A percentile compares a stretch with the other conserved stretches of the same genome.
phyloP scores from a whole-genome alignment of 305 asterid species.

The Fraxinus sp. region DNA sequence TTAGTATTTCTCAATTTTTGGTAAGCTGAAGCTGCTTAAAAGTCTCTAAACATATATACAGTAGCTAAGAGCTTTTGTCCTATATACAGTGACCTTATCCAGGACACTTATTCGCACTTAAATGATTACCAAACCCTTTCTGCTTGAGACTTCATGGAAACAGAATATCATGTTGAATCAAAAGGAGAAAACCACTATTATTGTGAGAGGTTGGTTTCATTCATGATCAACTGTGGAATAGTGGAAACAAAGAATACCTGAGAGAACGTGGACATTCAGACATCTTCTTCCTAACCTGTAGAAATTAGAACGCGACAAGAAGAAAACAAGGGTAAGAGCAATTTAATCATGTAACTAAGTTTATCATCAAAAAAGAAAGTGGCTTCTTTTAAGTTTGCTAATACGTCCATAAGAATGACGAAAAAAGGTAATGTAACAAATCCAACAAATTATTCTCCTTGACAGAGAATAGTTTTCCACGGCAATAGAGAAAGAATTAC shows the following conservation, averaged over 20 bases:
- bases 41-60: neutral
- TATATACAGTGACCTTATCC: neutral
- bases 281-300: constrained; percentile 82
- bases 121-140: neutral
- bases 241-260: constrained; percentile 47
- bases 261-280: constrained; percentile 76
- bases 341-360: neutral
- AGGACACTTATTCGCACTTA: neutral
- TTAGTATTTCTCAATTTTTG: neutral
- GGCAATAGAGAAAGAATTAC: neutral
- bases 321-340: constrained; percentile 6
- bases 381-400: constrained; percentile 10
- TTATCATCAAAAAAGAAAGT: neutral
- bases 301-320: constrained; percentile 22
- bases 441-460: constrained; percentile 1
- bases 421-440: neutral
- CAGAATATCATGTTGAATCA: neutral
- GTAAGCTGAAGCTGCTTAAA: neutral
- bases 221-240: constrained; percentile 1
- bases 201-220: neutral
- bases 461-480: neutral
- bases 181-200: neutral
- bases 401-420: neutral
- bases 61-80: neutral
- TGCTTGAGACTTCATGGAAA: neutral